Base-by-base conservation (phyloP, 2,329 filamentous ascomycete species). In the Piedraia hortae region DNA sequence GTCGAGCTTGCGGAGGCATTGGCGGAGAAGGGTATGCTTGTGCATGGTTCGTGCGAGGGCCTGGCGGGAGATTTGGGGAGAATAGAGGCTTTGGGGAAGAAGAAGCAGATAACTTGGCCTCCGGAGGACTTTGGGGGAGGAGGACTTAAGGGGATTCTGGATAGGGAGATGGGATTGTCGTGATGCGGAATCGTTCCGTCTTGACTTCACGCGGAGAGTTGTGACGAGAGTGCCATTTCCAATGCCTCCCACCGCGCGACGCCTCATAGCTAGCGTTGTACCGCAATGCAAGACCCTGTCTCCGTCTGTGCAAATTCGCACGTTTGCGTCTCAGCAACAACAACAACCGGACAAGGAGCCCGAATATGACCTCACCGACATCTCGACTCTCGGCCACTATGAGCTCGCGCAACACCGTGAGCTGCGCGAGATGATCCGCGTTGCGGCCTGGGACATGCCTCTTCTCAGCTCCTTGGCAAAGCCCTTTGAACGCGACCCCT, bases 401-500 rank as follows among this genome's bases (percentile, higher is more conserved):
- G 78, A 93, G 50, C 51, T 97, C 34, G 75, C 91, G 36, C 61
- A 85, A 44, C 68, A 88, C 37, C 60, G 82, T 30, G 80, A 93
- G 46, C 58, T 82, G 42, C 62, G 85, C 52, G 66, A 90, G 38
- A 91, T 90, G 44, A 68, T 73, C 21, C 62, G 85, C 23, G 55
- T 90, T 34, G 66, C 73, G 20, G 77, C 78, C 12, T 97, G 85
- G 80, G 85, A 97, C 47, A 74, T 97, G 70, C 85, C 85, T 6
- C 51, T 90, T 30, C 54, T 97, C 28, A 64, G 24, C 21, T 39
- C 90, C 75, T 60, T 85, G 30, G 70, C 74, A 24, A 74, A 74
- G 46, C 70, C 74, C 10, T 93, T 90, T 44, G 49, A 57, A 28
- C 21, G 15, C 21, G 61, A 66, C 3, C 77, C 82, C n/a, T 8